phyloP scores from a whole-genome alignment of 1,284 basidiomycete species.

The Pseudozyma thailandica region DNA sequence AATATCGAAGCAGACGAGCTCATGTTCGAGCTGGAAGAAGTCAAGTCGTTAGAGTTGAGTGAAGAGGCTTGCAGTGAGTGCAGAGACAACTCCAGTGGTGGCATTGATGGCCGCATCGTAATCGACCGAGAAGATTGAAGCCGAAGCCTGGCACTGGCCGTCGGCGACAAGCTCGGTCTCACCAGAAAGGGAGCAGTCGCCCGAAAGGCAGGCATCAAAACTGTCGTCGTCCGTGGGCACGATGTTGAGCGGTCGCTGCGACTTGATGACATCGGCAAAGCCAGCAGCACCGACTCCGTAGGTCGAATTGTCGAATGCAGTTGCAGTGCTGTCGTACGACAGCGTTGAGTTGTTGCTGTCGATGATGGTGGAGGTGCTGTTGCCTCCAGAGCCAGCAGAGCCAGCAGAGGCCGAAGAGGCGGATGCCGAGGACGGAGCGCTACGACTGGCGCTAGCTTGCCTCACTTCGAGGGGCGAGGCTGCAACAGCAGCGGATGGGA shows the following conservation, averaged over 20 bases:
- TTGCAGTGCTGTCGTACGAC: conserved; percentile 31
- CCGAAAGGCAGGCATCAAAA: conserved; percentile 51
- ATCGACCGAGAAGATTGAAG: conserved; percentile 55
- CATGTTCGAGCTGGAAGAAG: conserved; percentile 14
- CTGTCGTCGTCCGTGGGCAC: conserved; percentile 59
- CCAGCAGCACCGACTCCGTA: conserved; percentile 51
- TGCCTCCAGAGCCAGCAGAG: conserved; percentile 1
- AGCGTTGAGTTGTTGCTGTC: conserved; percentile 34
- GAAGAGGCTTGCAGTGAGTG: conserved; percentile 19
- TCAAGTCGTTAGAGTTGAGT: conserved; percentile 22
- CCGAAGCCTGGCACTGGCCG: conserved; percentile 48
- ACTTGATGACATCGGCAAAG: conserved; percentile 42
- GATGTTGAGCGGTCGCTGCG: conserved; percentile 56
- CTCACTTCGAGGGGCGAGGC: conserved; percentile 29
- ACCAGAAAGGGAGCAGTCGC: conserved; percentile 58
- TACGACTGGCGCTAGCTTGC: conserved; percentile 22
- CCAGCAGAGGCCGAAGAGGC: conserved; percentile 9
- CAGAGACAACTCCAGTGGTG: conserved; percentile 3
- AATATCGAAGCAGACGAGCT: background rate
- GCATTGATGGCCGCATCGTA: conserved; percentile 55
- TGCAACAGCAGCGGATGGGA: conserved; percentile 10
- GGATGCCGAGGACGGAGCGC: conserved; percentile 4
- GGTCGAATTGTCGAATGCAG: conserved; percentile 10
- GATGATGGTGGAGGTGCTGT: conserved; percentile 31
- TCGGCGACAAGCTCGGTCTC: conserved; percentile 53